A percentile compares a stretch with the other conserved stretches of the same genome.
Conservation (phyloP, 2,329 filamentous ascomycete species). For the Fusarium sp. region DNA sequence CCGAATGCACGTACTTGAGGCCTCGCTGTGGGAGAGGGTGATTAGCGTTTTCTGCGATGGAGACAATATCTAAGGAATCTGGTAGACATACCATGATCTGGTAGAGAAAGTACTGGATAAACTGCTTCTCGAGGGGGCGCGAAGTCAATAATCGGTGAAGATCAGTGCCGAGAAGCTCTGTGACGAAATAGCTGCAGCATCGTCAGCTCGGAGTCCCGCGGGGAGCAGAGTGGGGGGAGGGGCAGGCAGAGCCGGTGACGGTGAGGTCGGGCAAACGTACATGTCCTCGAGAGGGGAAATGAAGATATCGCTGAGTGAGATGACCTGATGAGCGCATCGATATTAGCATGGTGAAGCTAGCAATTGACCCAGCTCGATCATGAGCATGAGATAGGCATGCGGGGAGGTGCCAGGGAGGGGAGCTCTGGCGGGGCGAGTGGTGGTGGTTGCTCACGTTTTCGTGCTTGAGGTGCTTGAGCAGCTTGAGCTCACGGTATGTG, state of each 20-base stretch:
- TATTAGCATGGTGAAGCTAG: slow-evolving; percentile 28
- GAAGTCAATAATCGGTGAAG: slow-evolving; percentile 95
- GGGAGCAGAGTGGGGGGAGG: slow-evolving; percentile 17
- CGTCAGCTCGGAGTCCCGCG: slow-evolving; percentile 28
- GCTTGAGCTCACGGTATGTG: slow-evolving; percentile 96
- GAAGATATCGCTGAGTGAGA: slow-evolving; percentile 99
- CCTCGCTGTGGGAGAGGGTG: slow-evolving; percentile 73
- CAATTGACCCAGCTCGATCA: background rate
- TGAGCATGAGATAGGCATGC: background rate
- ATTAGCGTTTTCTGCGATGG: slow-evolving; percentile 23
- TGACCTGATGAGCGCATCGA: slow-evolving; percentile 71
- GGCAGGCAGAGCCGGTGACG: slow-evolving; percentile 25
- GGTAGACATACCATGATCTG: slow-evolving; percentile 85
- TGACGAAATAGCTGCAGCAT: slow-evolving; percentile 87
- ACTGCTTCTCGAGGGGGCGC: slow-evolving; percentile 96
- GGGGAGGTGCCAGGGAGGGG: background rate
- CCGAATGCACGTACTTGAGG: slow-evolving; percentile 98
- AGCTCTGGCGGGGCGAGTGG: slow-evolving; percentile 36
- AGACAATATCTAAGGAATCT: background rate
- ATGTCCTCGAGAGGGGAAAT: slow-evolving; percentile 99
- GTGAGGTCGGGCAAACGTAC: slow-evolving; percentile 63
- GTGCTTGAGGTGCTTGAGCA: slow-evolving; percentile 95
- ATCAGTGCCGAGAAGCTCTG: slow-evolving; percentile 96
- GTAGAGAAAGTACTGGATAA: slow-evolving; percentile 99
- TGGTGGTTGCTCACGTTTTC: slow-evolving; percentile 78